Percentiles rank a stretch among this genome's conserved stretches.
phyloP scores from a whole-genome alignment of 2,329 filamentous ascomycete species.

The Claviceps sp. region DNA sequence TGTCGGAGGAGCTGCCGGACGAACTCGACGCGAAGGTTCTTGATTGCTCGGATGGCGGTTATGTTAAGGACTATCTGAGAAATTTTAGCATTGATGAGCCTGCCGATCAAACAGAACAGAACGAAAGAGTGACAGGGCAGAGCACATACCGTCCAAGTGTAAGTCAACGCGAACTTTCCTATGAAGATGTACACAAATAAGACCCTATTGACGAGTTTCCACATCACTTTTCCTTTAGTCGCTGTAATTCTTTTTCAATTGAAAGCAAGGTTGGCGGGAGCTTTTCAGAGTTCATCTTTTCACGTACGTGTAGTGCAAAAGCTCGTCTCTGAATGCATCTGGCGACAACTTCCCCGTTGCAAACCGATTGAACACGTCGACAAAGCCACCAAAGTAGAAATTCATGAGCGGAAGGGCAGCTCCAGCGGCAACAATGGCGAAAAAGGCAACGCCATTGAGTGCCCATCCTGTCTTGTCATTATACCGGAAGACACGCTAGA shows the following conservation, averaged over 20 bases:
- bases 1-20: conserved; percentile 29
- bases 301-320: conserved; percentile 31
- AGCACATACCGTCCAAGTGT: conserved; percentile 20
- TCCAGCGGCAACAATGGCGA: conserved; percentile 25
- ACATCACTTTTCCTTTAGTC: not conserved
- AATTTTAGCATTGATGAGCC: not conserved
- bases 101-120: not conserved
- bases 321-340: conserved; percentile 33
- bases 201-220: not conserved
- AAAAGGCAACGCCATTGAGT: conserved; percentile 22
- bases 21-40: conserved; percentile 23
- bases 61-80: conserved; percentile 22
- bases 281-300: not conserved
- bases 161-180: conserved; percentile 29
- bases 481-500: conserved; percentile 25
- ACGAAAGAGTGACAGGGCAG: not conserved
- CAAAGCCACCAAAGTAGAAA: conserved; percentile 41
- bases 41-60: conserved; percentile 24
- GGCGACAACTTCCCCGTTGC: conserved; percentile 29
- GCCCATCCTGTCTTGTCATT: conserved; percentile 17
- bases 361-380: conserved; percentile 44
- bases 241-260: not conserved
- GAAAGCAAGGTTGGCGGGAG: too few species aligned
- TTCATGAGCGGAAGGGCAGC: conserved; percentile 40
- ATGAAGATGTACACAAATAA: conserved; percentile 46